Conservation (phyloP, 768 basidiomycete genomes). For the Macrocybe gigantea region DNA sequence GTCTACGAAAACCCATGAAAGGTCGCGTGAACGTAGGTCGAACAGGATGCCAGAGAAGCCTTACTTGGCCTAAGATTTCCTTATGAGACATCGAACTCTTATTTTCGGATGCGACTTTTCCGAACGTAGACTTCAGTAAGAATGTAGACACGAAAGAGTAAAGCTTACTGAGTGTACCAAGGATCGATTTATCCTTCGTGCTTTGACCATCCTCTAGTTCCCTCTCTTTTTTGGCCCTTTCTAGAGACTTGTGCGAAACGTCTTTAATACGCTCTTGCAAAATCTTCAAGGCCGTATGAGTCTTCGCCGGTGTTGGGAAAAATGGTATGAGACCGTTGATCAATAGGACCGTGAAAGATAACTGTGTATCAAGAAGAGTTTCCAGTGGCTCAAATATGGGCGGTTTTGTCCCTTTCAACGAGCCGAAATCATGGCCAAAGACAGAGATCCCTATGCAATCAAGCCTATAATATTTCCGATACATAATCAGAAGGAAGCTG, state of each 20-base stretch:
- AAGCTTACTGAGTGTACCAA: slow-evolving; percentile 28
- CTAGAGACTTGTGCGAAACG: slow-evolving; percentile 33
- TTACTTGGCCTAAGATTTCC: slow-evolving; percentile 35
- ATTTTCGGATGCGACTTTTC: too few relatives aligned
- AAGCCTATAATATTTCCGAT: slow-evolving; percentile 24
- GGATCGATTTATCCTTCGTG: slow-evolving; percentile 32
- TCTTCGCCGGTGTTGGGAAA: slow-evolving; percentile 26
- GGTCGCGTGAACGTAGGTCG: background rate
- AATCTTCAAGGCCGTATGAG: slow-evolving; percentile 21
- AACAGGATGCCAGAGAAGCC: background rate
- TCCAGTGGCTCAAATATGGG: slow-evolving; percentile 35
- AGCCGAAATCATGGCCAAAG: slow-evolving; percentile 51
- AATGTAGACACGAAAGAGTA: background rate
- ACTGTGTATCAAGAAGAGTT: slow-evolving; percentile 21
- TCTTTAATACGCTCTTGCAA: slow-evolving; percentile 28
- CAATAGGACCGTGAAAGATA: slow-evolving; percentile 28
- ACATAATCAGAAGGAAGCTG: too few relatives aligned
- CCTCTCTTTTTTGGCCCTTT: slow-evolving; percentile 25
- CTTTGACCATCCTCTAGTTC: slow-evolving; percentile 13
- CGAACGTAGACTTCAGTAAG: too few relatives aligned
- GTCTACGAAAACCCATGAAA: slow-evolving; percentile 8
- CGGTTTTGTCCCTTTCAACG: slow-evolving; percentile 41
- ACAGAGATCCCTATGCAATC: slow-evolving; percentile 56
- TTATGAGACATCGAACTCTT: slow-evolving; percentile 23
- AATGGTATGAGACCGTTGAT: slow-evolving; percentile 29